phyloP scores from a whole-genome alignment of 1,284 basidiomycete species.

The Vanrija pseudolonga region DNA sequence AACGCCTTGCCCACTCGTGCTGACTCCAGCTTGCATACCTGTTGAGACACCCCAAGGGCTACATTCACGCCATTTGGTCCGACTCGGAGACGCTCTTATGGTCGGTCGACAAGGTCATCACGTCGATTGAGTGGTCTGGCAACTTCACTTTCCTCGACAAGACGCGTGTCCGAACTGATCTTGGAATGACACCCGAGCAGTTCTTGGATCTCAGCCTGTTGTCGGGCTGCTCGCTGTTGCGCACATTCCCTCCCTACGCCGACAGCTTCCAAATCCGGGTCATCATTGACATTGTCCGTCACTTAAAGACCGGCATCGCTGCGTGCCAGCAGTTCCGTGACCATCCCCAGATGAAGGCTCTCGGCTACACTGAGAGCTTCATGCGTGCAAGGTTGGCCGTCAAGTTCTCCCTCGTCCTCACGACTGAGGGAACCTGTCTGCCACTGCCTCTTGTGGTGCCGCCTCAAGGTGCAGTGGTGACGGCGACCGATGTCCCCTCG shows the following conservation, averaged over 20 bases:
- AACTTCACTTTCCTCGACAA: constrained; percentile 83
- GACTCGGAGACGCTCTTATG: constrained; percentile 87
- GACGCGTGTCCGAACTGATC: constrained; percentile 67
- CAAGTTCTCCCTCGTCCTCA: constrained; percentile 86
- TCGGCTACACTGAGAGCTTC: constrained; percentile 73
- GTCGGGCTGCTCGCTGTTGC: constrained; percentile 81
- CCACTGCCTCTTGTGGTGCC: constrained; percentile 79
- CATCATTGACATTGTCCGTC: constrained; percentile 82
- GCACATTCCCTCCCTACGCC: constrained; percentile 78
- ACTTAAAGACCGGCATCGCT: constrained; percentile 78
- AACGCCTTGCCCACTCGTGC: background rate
- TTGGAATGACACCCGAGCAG: constrained; percentile 78
- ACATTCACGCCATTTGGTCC: constrained; percentile 91
- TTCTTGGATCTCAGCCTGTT: constrained; percentile 92
- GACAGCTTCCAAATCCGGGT: constrained; percentile 70
- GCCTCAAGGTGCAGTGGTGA: constrained; percentile 53
- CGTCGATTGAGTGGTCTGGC: constrained; percentile 70
- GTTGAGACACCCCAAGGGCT: constrained; percentile 85
- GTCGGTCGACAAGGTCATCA: constrained; percentile 87
- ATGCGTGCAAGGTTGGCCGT: constrained; percentile 87
- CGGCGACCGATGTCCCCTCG: constrained; percentile 77
- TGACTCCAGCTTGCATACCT: constrained; percentile 77
- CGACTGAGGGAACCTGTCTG: constrained; percentile 80
- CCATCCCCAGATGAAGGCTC: constrained; percentile 45
- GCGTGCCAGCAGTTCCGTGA: constrained; percentile 74